A percentile compares a stretch with the other conserved stretches of the same genome.
These are phyloP conservation scores for Lupinus albus DNA, from an alignment of 306 rosid genomes.

Conservation along the genomic window DNA sequence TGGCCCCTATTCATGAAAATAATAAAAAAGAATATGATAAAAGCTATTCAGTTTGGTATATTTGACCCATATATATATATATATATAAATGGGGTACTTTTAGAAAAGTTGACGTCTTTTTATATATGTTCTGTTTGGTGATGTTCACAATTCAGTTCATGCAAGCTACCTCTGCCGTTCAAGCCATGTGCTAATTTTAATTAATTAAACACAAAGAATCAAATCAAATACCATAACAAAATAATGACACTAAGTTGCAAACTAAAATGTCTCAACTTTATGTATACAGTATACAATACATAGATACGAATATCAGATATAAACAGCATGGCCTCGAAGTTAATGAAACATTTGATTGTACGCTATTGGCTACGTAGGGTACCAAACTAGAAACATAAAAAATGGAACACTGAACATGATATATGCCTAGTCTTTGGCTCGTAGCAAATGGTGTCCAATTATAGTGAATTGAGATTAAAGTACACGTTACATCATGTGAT, in stretches of 20 bases:
- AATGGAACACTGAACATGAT: slow-evolving; percentile 34
- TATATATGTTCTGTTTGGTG: slow-evolving; percentile 30
- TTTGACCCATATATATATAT: slow-evolving; percentile 30
- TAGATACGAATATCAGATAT: slow-evolving; percentile 28
- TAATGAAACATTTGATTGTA: slow-evolving; percentile 32
- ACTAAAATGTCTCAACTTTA: not conserved
- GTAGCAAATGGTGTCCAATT: slow-evolving; percentile 26
- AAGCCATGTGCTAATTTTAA: slow-evolving; percentile 44
- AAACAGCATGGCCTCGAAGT: slow-evolving; percentile 29
- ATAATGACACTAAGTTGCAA: too few relatives aligned
- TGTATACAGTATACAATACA: not conserved
- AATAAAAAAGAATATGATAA: slow-evolving; percentile 20
- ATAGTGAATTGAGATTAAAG: slow-evolving; percentile 32
- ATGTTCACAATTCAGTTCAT: slow-evolving; percentile 41
- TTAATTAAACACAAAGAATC: slow-evolving; percentile 24
- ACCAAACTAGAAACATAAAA: slow-evolving; percentile 27
- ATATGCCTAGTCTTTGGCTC: slow-evolving; percentile 4
- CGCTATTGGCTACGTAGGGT: not conserved
- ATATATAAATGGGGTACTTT: slow-evolving; percentile 28
- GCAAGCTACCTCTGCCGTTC: slow-evolving; percentile 19
- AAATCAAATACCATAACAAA: slow-evolving; percentile 21
- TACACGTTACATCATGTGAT: slow-evolving; percentile 44
- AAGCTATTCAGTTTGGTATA: slow-evolving; percentile 34
- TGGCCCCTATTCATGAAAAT: slow-evolving; percentile 30
- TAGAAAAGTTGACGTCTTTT: slow-evolving; percentile 34